A percentile compares a stretch with the other conserved stretches of the same genome.
These are phyloP conservation scores for Rhododendron kiyosumense DNA, from an alignment of 148 eudicot species.

Conservation along the genomic window DNA sequence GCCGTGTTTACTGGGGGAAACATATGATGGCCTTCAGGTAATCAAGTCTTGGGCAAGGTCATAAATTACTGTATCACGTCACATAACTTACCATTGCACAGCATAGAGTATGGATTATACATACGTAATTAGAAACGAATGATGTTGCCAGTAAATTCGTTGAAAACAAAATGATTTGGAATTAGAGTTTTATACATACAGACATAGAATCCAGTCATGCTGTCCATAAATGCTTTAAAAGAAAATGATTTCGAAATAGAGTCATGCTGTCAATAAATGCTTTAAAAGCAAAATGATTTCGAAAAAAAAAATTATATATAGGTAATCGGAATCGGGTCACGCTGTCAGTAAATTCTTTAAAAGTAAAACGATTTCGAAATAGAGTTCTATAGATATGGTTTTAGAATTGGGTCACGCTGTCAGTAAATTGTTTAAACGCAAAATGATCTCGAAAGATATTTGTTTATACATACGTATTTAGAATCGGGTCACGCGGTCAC, in stretches of 20 bases:
- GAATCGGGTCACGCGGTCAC: not conserved
- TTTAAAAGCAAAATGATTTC: not conserved
- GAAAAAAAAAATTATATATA: not conserved
- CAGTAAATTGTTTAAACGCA: not conserved
- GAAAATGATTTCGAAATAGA: not conserved
- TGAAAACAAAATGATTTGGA: not conserved
- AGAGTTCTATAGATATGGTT: not conserved
- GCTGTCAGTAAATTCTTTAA: not conserved
- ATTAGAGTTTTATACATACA: not conserved
- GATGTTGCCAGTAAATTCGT: not conserved
- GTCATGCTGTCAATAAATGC: not conserved
- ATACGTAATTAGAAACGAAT: not conserved
- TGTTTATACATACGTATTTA: not conserved
- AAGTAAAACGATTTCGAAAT: not conserved
- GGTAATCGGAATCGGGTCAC: not conserved
- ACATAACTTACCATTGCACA: not conserved
- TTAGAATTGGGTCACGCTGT: not conserved
- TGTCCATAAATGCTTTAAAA: not conserved
- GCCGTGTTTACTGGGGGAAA: slow-evolving; percentile 47
- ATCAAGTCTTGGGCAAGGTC: not conserved
- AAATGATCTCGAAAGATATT: not conserved
- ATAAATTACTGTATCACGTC: not conserved
- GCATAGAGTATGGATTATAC: not conserved
- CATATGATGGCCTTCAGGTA: slow-evolving; percentile 47
- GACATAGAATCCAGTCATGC: not conserved